Percentiles rank a stretch among this genome's conserved stretches.
Evolutionary conservation across 805 yeast species (phyloP).

Genomic region (Yarrowia sp.): DNA sequence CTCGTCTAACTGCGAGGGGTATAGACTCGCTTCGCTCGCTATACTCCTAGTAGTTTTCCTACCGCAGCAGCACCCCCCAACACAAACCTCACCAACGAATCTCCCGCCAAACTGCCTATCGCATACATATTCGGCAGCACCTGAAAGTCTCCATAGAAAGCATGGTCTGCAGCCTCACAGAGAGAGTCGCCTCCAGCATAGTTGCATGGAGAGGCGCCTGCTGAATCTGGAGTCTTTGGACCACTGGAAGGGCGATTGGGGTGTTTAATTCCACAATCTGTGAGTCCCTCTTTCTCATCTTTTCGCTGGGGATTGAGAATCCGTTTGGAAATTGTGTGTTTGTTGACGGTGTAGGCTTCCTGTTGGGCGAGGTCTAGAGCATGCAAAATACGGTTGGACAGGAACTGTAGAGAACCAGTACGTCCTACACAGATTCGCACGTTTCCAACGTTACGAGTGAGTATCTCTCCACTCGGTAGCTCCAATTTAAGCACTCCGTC

Average conservation of each 20-base stretch:
- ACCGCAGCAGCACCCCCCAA: constrained; percentile 36
- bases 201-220: constrained; percentile 26
- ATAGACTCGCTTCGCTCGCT: background rate
- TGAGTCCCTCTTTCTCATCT: background rate
- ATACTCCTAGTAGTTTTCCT: constrained; percentile 35
- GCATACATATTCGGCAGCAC: constrained; percentile 33
- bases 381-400: constrained; percentile 29
- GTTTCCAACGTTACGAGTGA: constrained; percentile 26
- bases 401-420: constrained; percentile 35
- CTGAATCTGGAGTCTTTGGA: constrained; percentile 14
- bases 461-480: constrained; percentile 27
- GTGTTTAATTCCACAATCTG: background rate
- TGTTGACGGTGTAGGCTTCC: constrained; percentile 24
- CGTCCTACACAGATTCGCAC: constrained; percentile 37
- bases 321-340: constrained; percentile 25
- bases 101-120: constrained; percentile 39
- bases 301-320: constrained; percentile 21
- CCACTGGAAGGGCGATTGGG: background rate
- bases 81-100: constrained; percentile 37
- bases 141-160: constrained; percentile 28
- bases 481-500: constrained; percentile 30
- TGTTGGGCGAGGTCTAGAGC: background rate
- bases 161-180: background rate
- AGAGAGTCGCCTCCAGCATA: background rate
- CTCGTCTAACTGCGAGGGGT: background rate